A percentile compares a stretch with the other conserved stretches of the same genome.
These are phyloP conservation scores for Amanita thiersii DNA, from an alignment of 768 basidiomycete species.

Conservation along the genomic window DNA sequence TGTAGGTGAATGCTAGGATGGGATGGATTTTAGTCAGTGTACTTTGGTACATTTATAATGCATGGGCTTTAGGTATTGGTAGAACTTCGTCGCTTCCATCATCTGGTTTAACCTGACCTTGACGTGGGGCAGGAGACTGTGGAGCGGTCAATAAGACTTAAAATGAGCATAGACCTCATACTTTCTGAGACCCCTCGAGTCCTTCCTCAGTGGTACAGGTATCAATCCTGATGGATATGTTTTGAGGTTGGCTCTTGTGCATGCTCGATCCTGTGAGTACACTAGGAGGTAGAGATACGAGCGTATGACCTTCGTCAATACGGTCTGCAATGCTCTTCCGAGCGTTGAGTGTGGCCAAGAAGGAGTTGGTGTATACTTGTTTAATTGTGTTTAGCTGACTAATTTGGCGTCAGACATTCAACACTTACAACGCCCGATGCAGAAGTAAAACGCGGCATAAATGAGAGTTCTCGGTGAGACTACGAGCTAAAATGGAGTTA, in stretches of 20 bases:
- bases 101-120: too few species aligned
- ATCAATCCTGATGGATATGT: slow-evolving; percentile 48
- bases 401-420: neutral
- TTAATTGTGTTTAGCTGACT: slow-evolving; percentile 1
- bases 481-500: slow-evolving; percentile 28
- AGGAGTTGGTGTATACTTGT: slow-evolving; percentile 50
- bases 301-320: slow-evolving; percentile 28
- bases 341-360: slow-evolving; percentile 51
- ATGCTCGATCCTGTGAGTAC: slow-evolving; percentile 21
- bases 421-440: slow-evolving; percentile 48
- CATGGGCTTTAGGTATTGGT: too few species aligned
- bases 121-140: too few species aligned
- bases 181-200: too few species aligned
- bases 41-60: too few species aligned
- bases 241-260: slow-evolving; percentile 21
- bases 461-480: slow-evolving; percentile 39
- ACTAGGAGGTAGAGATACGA: slow-evolving; percentile 29
- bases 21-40: too few species aligned
- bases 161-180: too few species aligned
- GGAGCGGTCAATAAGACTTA: too few species aligned
- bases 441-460: slow-evolving; percentile 54
- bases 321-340: slow-evolving; percentile 36
- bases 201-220: too few species aligned
- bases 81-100: too few species aligned
- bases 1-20: too few species aligned